Evolutionary conservation across 805 yeast species (phyloP), one percentile per base, ranked within the genome.

Genomic region (Kuraishia borneana): DNA sequence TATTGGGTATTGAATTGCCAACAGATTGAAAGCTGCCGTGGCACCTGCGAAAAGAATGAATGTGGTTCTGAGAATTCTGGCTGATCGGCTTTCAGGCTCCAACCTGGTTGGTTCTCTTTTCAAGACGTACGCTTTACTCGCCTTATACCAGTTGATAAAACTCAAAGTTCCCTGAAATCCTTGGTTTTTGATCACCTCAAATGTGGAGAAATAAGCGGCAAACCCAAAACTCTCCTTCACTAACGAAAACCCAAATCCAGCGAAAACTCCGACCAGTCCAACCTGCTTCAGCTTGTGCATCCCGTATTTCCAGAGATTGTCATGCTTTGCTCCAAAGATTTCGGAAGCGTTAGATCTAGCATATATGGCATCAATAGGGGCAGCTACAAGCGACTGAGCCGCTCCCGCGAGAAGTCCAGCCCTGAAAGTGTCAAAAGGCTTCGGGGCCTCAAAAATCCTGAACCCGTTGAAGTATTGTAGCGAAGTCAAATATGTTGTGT

Each of bases 341-440:
- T 85, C 95, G 8, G 80, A 71, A 4, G 84, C 78, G 2, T 76
- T 68, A 42, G 88, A 83, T 43, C 96, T 65, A 2, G 94, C 73
- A 48, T 80, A 82, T 3, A 89, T 74, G 6, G 96, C 95, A 56
- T 89, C 96, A 4, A 89, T 65, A 0, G 97, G 97, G 2, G 96
- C 89, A 2, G 95, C 95, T 1, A 84, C 88, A 13, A 84, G 58
- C n/a, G 94, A 81, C 46, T 92, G 95, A 18, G 76, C 74, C 0
- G 79, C 74, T 2, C 96, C 96, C 0, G 96, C 96, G 0, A 83
- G 42, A 36, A 78, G 74, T 0, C 97, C 97, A 0, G 96, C 84
- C 32, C 74, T 54, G 55, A 83, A 73, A 0, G 85, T 75, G 44
- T 83, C 85, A 37, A 61, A 48, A 1, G 68, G 62, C 12, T 40